Evolutionary conservation across 2,329 filamentous ascomycete species (phyloP).

Genomic region (Aspergillus pseudotamarii): DNA sequence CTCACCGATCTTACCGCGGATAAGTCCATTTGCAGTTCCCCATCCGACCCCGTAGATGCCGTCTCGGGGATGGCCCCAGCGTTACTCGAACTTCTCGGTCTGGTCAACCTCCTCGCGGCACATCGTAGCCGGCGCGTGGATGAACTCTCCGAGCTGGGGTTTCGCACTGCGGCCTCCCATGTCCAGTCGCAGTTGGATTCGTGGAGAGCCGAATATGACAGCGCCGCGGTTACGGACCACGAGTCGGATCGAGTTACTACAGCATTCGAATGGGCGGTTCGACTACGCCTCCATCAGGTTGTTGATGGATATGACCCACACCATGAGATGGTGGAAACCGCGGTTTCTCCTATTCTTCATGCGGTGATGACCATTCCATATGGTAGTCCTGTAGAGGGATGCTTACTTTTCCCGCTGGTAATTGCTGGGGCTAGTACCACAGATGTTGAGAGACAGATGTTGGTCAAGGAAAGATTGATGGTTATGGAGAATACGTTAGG

Average conservation of each 20-base stretch:
- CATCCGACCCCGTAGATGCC: slow-evolving; percentile 10
- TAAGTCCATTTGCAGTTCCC: background rate
- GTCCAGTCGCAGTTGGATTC: slow-evolving; percentile 42
- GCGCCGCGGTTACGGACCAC: slow-evolving; percentile 11
- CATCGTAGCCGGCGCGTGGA: slow-evolving; percentile 31
- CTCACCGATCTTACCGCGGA: slow-evolving; percentile 21
- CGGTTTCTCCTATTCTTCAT: slow-evolving; percentile 40
- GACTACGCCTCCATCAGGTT: slow-evolving; percentile 47
- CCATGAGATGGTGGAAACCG: slow-evolving; percentile 37
- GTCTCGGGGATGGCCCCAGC: slow-evolving; percentile 26
- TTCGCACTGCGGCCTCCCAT: slow-evolving; percentile 34
- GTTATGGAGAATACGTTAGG: slow-evolving; percentile 50
- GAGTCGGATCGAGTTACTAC: slow-evolving; percentile 40
- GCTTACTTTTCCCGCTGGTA: slow-evolving; percentile 47
- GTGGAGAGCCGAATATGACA: slow-evolving; percentile 38
- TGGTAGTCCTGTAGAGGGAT: slow-evolving; percentile 46
- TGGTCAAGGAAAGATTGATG: slow-evolving; percentile 45
- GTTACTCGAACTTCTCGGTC: slow-evolving; percentile 30
- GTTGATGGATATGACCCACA: slow-evolving; percentile 45
- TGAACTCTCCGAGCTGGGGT: slow-evolving; percentile 33
- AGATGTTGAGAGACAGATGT: slow-evolving; percentile 39
- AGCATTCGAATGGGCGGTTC: slow-evolving; percentile 48
- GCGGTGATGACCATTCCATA: slow-evolving; percentile 45
- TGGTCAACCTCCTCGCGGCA: slow-evolving; percentile 32
- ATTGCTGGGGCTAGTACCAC: slow-evolving; percentile 46